Evolutionary conservation across 2,329 filamentous ascomycete species (phyloP).

Genomic region (Rachicladosporium sp.): DNA sequence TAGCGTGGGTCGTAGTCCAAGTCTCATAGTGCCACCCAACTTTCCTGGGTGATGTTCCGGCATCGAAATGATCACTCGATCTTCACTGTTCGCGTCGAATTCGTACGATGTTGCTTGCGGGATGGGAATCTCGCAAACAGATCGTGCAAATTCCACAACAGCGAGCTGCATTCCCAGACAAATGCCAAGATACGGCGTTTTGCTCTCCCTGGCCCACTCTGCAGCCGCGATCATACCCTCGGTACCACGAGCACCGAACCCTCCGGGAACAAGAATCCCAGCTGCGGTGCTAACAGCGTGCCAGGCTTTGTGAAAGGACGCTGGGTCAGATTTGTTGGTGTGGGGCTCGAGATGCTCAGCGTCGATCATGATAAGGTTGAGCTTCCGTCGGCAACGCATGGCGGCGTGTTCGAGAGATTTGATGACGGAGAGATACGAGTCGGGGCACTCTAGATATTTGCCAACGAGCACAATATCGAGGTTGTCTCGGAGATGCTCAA

Average conservation of each 20-base stretch:
- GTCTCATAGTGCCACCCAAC: slow-evolving; percentile 76
- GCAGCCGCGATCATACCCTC: slow-evolving; percentile 83
- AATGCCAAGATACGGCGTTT: slow-evolving; percentile 74
- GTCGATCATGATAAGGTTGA: slow-evolving; percentile 76
- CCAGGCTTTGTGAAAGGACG: slow-evolving; percentile 71
- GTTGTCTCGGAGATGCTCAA: slow-evolving; percentile 53
- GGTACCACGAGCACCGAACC: slow-evolving; percentile 70
- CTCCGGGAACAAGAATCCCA: slow-evolving; percentile 59
- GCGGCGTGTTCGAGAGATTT: slow-evolving; percentile 86
- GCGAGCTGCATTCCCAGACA: slow-evolving; percentile 90
- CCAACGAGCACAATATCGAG: slow-evolving; percentile 81
- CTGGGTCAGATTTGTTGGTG: slow-evolving; percentile 49
- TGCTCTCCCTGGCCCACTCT: slow-evolving; percentile 75
- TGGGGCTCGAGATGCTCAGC: slow-evolving; percentile 67
- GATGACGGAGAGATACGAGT: slow-evolving; percentile 72
- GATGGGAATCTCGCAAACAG: slow-evolving; percentile 51
- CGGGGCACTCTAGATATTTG: slow-evolving; percentile 76
- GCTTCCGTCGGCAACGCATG: slow-evolving; percentile 70
- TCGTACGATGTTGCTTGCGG: slow-evolving; percentile 44
- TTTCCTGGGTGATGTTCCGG: slow-evolving; percentile 69
- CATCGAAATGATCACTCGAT: slow-evolving; percentile 80
- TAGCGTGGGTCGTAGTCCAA: slow-evolving; percentile 60
- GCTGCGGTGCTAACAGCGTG: slow-evolving; percentile 59
- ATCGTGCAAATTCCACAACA: slow-evolving; percentile 76
- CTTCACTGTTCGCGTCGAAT: slow-evolving; percentile 45